Conservation (phyloP, 768 basidiomycete genomes). For the Cyathus striatus region DNA sequence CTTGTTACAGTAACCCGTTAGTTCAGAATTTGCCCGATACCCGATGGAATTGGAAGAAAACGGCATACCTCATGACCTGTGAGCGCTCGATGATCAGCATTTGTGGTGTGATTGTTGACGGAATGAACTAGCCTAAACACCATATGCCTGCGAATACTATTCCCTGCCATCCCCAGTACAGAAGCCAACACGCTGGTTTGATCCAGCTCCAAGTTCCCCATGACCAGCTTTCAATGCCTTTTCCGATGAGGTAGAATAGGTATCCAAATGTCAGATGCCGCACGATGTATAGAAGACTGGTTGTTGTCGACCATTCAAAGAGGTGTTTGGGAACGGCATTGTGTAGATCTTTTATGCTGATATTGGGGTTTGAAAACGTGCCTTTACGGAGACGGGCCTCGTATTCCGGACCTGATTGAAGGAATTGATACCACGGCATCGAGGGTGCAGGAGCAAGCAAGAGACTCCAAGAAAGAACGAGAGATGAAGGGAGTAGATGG, state of each 20-base stretch:
- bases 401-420: constrained; percentile 46
- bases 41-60: too few species aligned
- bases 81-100: too few species aligned
- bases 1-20: constrained; percentile 22
- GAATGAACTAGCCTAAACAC: constrained; percentile 29
- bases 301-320: constrained; percentile 37
- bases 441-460: too few species aligned
- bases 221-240: constrained; percentile 24
- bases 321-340: constrained; percentile 43
- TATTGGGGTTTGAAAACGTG: constrained; percentile 35
- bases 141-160: constrained; percentile 37
- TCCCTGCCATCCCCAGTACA: constrained; percentile 51
- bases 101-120: too few species aligned
- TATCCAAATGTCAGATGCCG: constrained; percentile 36
- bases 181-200: constrained; percentile 25
- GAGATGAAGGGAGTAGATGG: too few species aligned
- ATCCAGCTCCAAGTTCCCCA: too few species aligned
- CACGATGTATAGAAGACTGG: constrained; percentile 36
- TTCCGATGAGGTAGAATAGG: constrained; percentile 33
- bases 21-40: too few species aligned
- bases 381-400: constrained; percentile 32
- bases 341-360: constrained; percentile 38
- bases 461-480: too few species aligned
- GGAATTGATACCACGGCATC: constrained; percentile 38
- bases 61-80: too few species aligned